Conservation (phyloP, 2,329 filamentous ascomycete species). For the Talaromyces sp. region DNA sequence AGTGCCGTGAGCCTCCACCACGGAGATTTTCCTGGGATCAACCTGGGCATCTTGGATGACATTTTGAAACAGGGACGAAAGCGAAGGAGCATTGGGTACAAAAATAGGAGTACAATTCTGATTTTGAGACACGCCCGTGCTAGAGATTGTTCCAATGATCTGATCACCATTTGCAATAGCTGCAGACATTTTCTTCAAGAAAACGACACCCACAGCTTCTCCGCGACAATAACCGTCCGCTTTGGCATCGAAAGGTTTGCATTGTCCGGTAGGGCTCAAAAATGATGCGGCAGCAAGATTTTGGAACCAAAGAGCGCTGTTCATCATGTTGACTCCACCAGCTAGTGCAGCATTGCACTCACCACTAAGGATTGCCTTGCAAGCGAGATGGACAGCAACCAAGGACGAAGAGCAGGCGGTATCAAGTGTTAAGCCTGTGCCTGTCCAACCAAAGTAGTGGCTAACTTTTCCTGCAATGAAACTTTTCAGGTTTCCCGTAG, state of each 20-base stretch:
- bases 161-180: slow-evolving; percentile 44
- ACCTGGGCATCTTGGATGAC: slow-evolving; percentile 35
- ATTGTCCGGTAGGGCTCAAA: slow-evolving; percentile 50
- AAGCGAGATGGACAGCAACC: slow-evolving; percentile 32
- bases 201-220: slow-evolving; percentile 47
- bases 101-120: slow-evolving; percentile 27
- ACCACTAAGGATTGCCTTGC: slow-evolving; percentile 26
- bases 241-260: slow-evolving; percentile 42
- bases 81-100: slow-evolving; percentile 30
- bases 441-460: slow-evolving; percentile 38
- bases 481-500: slow-evolving; percentile 30
- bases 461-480: slow-evolving; percentile 39
- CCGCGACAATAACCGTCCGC: slow-evolving; percentile 49
- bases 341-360: slow-evolving; percentile 25
- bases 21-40: slow-evolving; percentile 21
- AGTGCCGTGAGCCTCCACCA: slow-evolving; percentile 41
- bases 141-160: slow-evolving; percentile 34
- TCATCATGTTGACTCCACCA: slow-evolving; percentile 23
- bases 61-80: slow-evolving; percentile 33
- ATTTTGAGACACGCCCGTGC: slow-evolving; percentile 29
- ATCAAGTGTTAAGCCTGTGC: slow-evolving; percentile 42
- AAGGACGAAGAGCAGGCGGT: slow-evolving; percentile 45
- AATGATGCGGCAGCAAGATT: slow-evolving; percentile 40
- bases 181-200: slow-evolving; percentile 46
- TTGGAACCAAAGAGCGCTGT: slow-evolving; percentile 30